phyloP scores from a whole-genome alignment of 23 red algal species.

The Gracilariopsis chorda region DNA sequence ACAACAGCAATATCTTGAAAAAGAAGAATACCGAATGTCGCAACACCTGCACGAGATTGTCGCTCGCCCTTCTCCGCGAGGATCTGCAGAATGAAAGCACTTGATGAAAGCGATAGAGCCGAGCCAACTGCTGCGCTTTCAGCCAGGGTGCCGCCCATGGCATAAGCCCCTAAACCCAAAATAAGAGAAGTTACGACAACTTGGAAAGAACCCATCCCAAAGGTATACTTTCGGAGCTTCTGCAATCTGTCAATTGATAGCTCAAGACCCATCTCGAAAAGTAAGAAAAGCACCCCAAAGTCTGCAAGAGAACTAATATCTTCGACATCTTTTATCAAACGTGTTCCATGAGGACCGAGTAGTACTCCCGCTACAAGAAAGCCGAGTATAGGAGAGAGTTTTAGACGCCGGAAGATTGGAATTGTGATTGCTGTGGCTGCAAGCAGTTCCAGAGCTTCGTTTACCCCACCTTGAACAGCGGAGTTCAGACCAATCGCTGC shows the following conservation, averaged over 20 bases:
- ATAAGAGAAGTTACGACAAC: slow-evolving; percentile 64
- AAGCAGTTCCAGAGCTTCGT: slow-evolving; percentile 83
- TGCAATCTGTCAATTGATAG: slow-evolving; percentile 82
- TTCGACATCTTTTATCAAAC: slow-evolving; percentile 88
- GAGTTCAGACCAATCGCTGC: not conserved
- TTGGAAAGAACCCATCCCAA: slow-evolving; percentile 83
- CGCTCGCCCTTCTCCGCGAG: slow-evolving; percentile 86
- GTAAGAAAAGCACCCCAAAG: slow-evolving; percentile 92
- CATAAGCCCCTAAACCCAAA: slow-evolving; percentile 76
- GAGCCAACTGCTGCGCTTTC: slow-evolving; percentile 83
- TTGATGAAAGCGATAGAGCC: slow-evolving; percentile 85
- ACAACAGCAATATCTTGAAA: slow-evolving; percentile 97
- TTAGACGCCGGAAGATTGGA: slow-evolving; percentile 87
- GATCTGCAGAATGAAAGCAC: slow-evolving; percentile 93
- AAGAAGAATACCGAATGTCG: slow-evolving; percentile 90
- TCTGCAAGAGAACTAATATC: slow-evolving; percentile 87
- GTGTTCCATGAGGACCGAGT: slow-evolving; percentile 83
- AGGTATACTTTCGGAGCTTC: slow-evolving; percentile 88
- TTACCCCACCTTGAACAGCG: slow-evolving; percentile 57
- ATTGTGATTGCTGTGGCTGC: slow-evolving; percentile 86
- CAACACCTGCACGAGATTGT: slow-evolving; percentile 71
- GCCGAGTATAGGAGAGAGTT: slow-evolving; percentile 86
- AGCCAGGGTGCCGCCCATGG: slow-evolving; percentile 66
- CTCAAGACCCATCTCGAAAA: slow-evolving; percentile 99
- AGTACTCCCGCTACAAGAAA: slow-evolving; percentile 86